A percentile compares a stretch with the other conserved stretches of the same genome.
Conservation (phyloP, 352 stramenopile species). For the Phytophthora pinifolia region DNA sequence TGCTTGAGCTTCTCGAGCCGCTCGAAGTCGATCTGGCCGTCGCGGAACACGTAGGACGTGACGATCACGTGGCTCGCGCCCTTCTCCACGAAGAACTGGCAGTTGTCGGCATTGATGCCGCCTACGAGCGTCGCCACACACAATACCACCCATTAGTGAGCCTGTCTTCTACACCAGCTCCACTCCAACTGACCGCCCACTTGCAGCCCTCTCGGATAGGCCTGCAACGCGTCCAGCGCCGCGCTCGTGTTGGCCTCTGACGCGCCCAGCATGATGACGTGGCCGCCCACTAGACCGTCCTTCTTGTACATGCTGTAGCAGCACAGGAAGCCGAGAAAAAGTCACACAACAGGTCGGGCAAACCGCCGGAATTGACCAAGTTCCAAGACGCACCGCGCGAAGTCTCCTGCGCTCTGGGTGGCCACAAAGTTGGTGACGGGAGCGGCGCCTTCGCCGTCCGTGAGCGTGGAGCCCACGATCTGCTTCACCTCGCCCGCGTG, state of each 20-base stretch:
- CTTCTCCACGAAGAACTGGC: conserved; percentile 91
- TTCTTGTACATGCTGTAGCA: conserved; percentile 88
- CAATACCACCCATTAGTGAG: no score
- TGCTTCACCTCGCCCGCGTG: conserved; percentile 98
- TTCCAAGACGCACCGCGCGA: conserved; percentile 51
- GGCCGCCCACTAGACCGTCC: conserved; percentile 91
- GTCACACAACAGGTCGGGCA: conserved; percentile 3
- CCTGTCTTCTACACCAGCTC: no score
- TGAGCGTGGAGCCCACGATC: conserved; percentile 97
- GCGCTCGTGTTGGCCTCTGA: conserved; percentile 91
- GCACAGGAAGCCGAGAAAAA: background rate
- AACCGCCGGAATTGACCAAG: conserved; percentile 2
- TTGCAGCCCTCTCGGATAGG: conserved; percentile 94
- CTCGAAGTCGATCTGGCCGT: conserved; percentile 90
- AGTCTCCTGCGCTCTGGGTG: conserved; percentile 64
- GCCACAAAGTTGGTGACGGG: conserved; percentile 94
- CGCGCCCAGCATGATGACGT: conserved; percentile 98
- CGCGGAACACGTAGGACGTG: conserved; percentile 96
- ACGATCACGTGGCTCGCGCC: conserved; percentile 98
- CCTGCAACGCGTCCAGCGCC: conserved; percentile 79
- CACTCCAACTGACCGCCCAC: conserved; percentile 82
- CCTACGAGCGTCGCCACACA: conserved; percentile 33
- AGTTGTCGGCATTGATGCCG: conserved; percentile 93
- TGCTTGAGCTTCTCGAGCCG: conserved; percentile 66
- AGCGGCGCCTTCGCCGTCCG: conserved; percentile 61